Percentiles rank a stretch among this genome's conserved stretches.
These are phyloP conservation scores for Vitellaria paradoxa DNA, from an alignment of 179 eudicot species.

Conservation along the genomic window DNA sequence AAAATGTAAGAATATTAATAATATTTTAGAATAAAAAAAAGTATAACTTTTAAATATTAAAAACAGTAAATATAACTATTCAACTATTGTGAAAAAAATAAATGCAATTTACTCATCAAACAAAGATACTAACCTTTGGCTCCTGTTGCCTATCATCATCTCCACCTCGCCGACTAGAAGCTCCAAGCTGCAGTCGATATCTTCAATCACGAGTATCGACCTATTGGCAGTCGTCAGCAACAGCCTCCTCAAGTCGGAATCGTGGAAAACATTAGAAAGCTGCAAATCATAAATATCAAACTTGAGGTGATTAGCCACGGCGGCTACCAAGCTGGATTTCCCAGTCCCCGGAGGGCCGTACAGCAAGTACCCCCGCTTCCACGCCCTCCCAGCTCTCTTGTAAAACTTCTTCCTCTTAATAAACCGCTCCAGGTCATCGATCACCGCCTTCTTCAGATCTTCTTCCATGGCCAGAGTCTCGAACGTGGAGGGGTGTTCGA, in stretches of 20 bases:
- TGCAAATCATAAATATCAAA: slow-evolving; percentile 49
- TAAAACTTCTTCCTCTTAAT: slow-evolving; percentile 40
- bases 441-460: slow-evolving; percentile 20
- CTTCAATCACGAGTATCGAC: slow-evolving; percentile 53
- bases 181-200: slow-evolving; percentile 45
- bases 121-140: too few species aligned
- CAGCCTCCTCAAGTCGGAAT: slow-evolving; percentile 37
- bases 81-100: too few species aligned
- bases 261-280: slow-evolving; percentile 26
- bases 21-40: too few species aligned
- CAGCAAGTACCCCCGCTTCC: slow-evolving; percentile 58
- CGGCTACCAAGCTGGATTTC: slow-evolving; percentile 53
- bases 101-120: too few species aligned
- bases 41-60: too few species aligned
- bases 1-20: too few species aligned
- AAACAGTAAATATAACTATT: too few species aligned
- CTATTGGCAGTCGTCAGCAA: slow-evolving; percentile 34
- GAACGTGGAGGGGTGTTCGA: slow-evolving; percentile 49
- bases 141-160: too few species aligned
- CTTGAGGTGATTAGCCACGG: slow-evolving; percentile 49
- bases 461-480: slow-evolving; percentile 41
- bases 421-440: slow-evolving; percentile 45
- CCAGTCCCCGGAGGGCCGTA: slow-evolving; percentile 64
- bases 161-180: slow-evolving; percentile 16
- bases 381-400: slow-evolving; percentile 43